phyloP scores from a whole-genome alignment of 1,284 basidiomycete genomes.

The Termitomyces sp. region DNA sequence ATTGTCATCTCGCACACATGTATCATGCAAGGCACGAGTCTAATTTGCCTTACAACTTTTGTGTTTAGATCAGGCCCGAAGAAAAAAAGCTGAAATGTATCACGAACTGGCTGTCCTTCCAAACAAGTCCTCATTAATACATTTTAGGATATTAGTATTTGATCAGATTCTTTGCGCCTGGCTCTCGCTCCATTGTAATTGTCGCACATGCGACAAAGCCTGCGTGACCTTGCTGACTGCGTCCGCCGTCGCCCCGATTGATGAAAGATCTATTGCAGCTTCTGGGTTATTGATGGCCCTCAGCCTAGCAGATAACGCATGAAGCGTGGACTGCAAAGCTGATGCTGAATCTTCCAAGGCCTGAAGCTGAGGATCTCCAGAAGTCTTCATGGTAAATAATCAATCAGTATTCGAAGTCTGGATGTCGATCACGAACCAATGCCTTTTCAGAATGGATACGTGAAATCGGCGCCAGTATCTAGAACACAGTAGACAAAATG shows the following conservation, averaged over 20 bases:
- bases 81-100: not conserved
- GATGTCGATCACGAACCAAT: not conserved
- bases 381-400: conserved; percentile 6
- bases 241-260: conserved; percentile 61
- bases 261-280: conserved; percentile 39
- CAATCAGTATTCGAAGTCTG: not conserved
- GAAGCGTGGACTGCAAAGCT: conserved; percentile 53
- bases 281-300: conserved; percentile 36
- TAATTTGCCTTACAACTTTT: not conserved
- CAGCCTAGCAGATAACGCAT: conserved; percentile 49
- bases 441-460: not conserved
- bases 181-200: conserved; percentile 43
- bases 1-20: not conserved
- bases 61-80: not conserved
- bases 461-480: conserved; percentile 2
- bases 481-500: not conserved
- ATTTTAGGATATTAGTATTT: not conserved
- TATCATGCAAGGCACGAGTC: not conserved
- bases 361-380: not conserved
- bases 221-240: conserved; percentile 62
- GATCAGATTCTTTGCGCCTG: conserved; percentile 19
- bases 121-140: not conserved
- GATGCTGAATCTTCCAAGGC: conserved; percentile 21
- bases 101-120: not conserved
- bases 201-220: conserved; percentile 55